A percentile compares a stretch with the other conserved stretches of the same genome.
These are phyloP conservation scores for Cystobasidium ongulense DNA, from an alignment of 768 basidiomycete genomes.

Conservation along the genomic window DNA sequence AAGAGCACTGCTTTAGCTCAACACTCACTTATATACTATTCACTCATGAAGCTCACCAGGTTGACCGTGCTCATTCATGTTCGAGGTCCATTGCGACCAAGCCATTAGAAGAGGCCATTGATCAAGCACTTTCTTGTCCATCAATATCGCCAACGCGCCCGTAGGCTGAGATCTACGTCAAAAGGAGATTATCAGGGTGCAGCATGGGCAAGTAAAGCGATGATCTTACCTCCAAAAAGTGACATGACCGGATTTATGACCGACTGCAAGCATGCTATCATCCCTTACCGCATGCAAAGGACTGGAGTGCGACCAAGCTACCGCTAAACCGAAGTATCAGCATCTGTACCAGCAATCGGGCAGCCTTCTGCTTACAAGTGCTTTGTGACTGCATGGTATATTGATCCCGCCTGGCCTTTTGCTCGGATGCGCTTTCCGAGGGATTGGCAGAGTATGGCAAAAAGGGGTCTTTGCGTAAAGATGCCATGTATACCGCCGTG, in stretches of 20 bases:
- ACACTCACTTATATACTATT: too few relatives aligned
- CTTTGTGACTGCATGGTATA: not conserved
- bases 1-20: too few relatives aligned
- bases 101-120: conserved; percentile 4
- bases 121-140: not conserved
- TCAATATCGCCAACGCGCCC: not conserved
- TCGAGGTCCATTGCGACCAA: not conserved
- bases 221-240: conserved; percentile 23
- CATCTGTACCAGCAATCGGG: not conserved
- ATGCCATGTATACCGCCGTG: not conserved
- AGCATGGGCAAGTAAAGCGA: too few relatives aligned
- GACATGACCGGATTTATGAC: not conserved
- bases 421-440: not conserved
- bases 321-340: not conserved
- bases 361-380: conserved; percentile 13
- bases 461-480: not conserved
- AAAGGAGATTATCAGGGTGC: too few relatives aligned
- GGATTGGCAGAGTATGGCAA: not conserved
- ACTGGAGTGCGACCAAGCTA: conserved; percentile 8
- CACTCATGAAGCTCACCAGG: not conserved
- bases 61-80: not conserved
- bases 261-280: conserved; percentile 22
- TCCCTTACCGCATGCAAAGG: not conserved
- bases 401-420: not conserved
- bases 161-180: not conserved